phyloP scores from a whole-genome alignment of 148 eudicot genomes.

The Vaccinium macrocarpon region DNA sequence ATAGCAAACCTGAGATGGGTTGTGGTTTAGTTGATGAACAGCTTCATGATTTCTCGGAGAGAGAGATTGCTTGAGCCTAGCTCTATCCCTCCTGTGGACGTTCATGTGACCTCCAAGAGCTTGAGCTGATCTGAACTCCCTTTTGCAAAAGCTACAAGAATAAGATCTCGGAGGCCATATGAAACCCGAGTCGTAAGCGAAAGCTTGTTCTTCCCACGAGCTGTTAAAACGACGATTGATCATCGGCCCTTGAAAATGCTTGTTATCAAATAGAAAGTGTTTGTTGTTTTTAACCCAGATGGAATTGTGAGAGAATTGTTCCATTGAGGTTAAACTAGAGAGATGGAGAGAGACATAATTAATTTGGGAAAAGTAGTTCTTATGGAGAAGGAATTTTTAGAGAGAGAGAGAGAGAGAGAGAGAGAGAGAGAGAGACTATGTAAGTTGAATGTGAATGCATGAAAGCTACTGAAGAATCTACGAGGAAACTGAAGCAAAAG shows the following conservation, averaged over 20 bases:
- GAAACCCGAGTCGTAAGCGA: slow-evolving; percentile 23
- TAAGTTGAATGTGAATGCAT: slow-evolving; percentile 20
- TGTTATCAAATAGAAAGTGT: neutral
- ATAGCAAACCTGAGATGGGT: slow-evolving; percentile 5
- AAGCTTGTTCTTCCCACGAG: slow-evolving; percentile 35
- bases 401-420: neutral
- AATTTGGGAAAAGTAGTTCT: neutral
- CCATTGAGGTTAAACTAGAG: slow-evolving; percentile 17
- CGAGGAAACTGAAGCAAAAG: slow-evolving; percentile 20
- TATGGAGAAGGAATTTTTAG: neutral
- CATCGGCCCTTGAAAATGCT: slow-evolving; percentile 10
- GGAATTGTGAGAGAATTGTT: slow-evolving; percentile 28
- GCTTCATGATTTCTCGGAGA: slow-evolving; percentile 4
- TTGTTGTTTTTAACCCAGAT: slow-evolving; percentile 30
- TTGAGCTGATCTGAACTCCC: slow-evolving; percentile 67
- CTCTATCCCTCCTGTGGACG: slow-evolving; percentile 72
- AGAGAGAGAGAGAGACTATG: neutral
- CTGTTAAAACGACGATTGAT: neutral
- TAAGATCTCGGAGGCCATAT: slow-evolving; percentile 71
- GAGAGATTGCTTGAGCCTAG: slow-evolving; percentile 47
- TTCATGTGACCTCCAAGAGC: slow-evolving; percentile 88
- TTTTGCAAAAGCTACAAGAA: slow-evolving; percentile 61
- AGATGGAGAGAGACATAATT: neutral
- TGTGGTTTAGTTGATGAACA: neutral
- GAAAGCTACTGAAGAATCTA: slow-evolving; percentile 34